Base-by-base conservation (phyloP, 306 rosid species). In the Prunus kanzakura region DNA sequence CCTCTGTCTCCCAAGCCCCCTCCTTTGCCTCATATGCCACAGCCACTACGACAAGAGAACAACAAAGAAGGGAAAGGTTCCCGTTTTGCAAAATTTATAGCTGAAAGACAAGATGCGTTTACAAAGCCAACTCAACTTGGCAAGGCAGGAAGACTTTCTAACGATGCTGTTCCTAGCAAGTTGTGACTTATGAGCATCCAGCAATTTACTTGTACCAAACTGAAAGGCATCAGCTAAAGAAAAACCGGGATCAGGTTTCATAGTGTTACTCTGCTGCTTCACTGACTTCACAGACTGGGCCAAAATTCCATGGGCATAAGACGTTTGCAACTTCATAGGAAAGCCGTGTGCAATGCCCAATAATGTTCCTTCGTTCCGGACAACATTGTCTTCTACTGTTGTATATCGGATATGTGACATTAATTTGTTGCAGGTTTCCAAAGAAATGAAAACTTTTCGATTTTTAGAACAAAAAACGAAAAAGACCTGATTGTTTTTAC, bases 11-110 rank as follows among this genome's bases (percentile, higher is more conserved):
- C 91, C 10, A 83, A 85, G 82, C 84, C 82, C 60, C 85, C 81
- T 64, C 88, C 88, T 23, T n/a, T 81, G 80, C 84, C 86, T 54
- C 72, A 67, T 70, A 70, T 57, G 69, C 87, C 86, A n/a, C 82
- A 57, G 41, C 79, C 91, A 38, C 81, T 60, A 55, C 79, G 50
- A 52, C 85, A 84, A 41, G 69, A 83, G 51, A 77, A 81, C 57
- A 55, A 71, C 76, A 79, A 89, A 82, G 85, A 83, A 76, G 83
- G 43, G 41, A 92, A 90, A 77, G 97, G 98, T 76, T 86, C 89
- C 67, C 90, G 87, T 51, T 95, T 95, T 76, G 92, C 93, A 1
- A 90, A 88, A 83, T 90, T 92, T 76, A 78, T 95, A 50, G 92
- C 93, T 11, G 97, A 95, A 79, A 87, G 91, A 81, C 86, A 82